Percentiles rank a stretch among this genome's conserved stretches.
Evolutionary conservation across 1,284 basidiomycete species (phyloP).

Genomic region (Porogramme epimiltina): DNA sequence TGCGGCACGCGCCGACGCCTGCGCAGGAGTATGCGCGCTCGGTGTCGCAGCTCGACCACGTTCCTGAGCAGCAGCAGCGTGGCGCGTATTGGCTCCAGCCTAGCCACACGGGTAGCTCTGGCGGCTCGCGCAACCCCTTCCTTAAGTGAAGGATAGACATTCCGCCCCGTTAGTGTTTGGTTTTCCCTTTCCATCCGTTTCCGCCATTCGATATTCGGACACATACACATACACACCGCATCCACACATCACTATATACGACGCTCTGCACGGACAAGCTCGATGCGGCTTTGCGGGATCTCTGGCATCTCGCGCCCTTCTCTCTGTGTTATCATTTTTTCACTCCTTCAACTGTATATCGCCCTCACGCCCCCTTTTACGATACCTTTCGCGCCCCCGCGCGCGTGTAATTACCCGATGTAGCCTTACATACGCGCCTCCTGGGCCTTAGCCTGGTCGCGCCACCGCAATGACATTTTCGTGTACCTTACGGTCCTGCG

Average conservation of each 20-base stretch:
- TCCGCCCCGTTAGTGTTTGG: background rate
- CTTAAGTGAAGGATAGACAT: conserved; percentile 6
- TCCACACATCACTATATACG: background rate
- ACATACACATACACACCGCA: conserved; percentile 2
- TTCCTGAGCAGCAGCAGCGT: conserved; percentile 17
- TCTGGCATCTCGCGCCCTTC: background rate
- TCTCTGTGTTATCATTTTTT: background rate
- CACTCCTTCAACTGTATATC: background rate
- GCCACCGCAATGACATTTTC: too few species aligned
- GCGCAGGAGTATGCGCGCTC: conserved; percentile 62
- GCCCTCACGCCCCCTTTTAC: background rate
- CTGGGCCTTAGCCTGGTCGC: too few species aligned
- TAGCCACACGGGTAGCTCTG: conserved; percentile 35
- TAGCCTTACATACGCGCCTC: background rate
- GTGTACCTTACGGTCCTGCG: too few species aligned
- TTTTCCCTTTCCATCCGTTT: background rate
- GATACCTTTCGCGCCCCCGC: background rate
- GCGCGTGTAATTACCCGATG: conserved; percentile 9
- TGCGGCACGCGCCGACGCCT: conserved; percentile 42
- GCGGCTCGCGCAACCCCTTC: conserved; percentile 39
- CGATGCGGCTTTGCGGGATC: conserved; percentile 3
- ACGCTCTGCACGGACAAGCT: conserved; percentile 13
- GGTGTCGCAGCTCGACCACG: conserved; percentile 26
- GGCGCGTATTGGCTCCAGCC: conserved; percentile 37
- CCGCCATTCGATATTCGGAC: conserved; percentile 13